Conservation (phyloP, 805 yeast genomes). For the Saccharomycopsis microspora region DNA sequence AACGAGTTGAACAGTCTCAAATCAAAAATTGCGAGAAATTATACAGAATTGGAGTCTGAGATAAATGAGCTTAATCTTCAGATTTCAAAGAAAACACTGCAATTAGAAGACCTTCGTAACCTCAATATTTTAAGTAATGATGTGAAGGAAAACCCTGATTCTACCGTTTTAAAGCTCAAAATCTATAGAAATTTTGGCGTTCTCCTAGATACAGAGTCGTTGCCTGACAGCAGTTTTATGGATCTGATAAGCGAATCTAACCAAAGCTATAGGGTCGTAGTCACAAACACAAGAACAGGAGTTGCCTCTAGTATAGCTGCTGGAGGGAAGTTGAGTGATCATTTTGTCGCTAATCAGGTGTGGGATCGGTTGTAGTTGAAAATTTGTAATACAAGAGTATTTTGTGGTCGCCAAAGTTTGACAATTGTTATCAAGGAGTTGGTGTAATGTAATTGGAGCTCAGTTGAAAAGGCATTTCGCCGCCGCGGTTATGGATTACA, state of each 20-base stretch:
- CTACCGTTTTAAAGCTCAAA: conserved; percentile 41
- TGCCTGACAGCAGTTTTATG: conserved; percentile 20
- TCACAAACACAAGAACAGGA: too few relatives aligned
- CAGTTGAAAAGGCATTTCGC: too few relatives aligned
- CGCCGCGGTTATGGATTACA: too few relatives aligned
- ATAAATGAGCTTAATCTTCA: conserved; percentile 30
- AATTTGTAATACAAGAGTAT: too few relatives aligned
- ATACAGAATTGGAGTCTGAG: conserved; percentile 36
- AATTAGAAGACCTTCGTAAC: conserved; percentile 25
- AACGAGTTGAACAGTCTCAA: conserved; percentile 32
- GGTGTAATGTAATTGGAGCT: too few relatives aligned
- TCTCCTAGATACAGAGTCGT: conserved; percentile 30
- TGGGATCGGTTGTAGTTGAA: conserved; percentile 40
- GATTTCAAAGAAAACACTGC: conserved; percentile 27
- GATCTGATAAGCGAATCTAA: conserved; percentile 1
- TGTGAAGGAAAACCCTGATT: conserved; percentile 29
- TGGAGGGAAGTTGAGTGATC: conserved; percentile 36
- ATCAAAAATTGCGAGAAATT: conserved; percentile 38
- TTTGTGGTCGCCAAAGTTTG: too few relatives aligned
- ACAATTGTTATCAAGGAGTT: too few relatives aligned
- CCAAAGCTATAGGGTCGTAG: background rate
- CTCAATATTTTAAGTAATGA: conserved; percentile 24
- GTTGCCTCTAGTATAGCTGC: too few relatives aligned
- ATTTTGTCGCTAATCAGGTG: conserved; percentile 60
- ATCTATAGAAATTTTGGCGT: conserved; percentile 53